phyloP scores from a whole-genome alignment of 331 rosid species.

The Dryas integrifolia region DNA sequence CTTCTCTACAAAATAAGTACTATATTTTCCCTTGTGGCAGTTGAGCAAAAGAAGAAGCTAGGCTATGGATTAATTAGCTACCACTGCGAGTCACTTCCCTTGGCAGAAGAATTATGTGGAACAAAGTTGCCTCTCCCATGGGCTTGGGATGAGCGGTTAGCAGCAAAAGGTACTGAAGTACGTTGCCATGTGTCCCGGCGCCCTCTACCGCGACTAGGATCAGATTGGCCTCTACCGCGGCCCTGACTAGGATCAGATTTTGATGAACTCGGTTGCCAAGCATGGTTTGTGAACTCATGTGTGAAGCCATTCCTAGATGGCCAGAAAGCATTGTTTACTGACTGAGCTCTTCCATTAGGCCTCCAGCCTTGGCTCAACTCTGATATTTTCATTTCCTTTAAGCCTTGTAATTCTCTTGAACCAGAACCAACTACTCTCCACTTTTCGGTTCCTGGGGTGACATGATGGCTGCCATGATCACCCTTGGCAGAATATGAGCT shows the following conservation, averaged over 20 bases:
- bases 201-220: background rate
- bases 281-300: background rate
- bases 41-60: no score
- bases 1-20: no score
- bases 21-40: no score
- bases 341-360: background rate
- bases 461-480: background rate
- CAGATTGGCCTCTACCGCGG: background rate
- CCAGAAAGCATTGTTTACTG: constrained; percentile 4
- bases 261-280: background rate
- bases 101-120: background rate
- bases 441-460: background rate
- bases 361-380: background rate
- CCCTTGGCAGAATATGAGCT: background rate
- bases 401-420: background rate
- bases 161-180: background rate
- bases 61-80: background rate
- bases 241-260: background rate
- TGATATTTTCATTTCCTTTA: background rate
- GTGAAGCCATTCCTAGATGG: background rate
- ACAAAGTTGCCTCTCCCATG: background rate
- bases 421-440: background rate
- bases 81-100: no score
- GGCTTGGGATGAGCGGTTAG: background rate
- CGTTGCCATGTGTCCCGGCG: background rate